Percentiles rank a stretch among this genome's conserved stretches.
These are phyloP conservation scores for Saccharomyces kudriavzevii DNA, from an alignment of 805 yeast genomes.

Conservation along the genomic window DNA sequence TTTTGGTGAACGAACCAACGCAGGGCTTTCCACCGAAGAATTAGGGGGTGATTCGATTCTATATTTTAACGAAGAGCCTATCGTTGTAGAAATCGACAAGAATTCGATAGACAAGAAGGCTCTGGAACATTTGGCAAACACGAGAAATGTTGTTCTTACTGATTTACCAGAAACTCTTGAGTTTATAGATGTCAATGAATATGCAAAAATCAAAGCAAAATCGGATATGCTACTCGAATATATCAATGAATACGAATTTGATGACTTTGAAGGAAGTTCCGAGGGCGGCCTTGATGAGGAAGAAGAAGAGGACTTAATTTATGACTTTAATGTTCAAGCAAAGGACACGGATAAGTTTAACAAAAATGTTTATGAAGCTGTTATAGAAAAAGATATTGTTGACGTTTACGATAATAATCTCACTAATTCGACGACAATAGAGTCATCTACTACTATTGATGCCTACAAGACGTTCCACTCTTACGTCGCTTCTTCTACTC, in stretches of 20 bases:
- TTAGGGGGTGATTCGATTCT: conserved; percentile 15
- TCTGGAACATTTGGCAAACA: conserved; percentile 12
- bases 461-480: background rate
- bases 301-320: background rate
- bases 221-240: background rate
- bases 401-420: background rate
- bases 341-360: background rate
- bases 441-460: background rate
- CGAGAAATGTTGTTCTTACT: conserved; percentile 22
- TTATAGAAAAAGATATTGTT: background rate
- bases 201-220: conserved; percentile 5
- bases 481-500: background rate
- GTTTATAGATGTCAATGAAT: conserved; percentile 20
- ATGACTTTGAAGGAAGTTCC: background rate
- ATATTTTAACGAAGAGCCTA: conserved; percentile 5
- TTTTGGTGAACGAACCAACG: background rate
- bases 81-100: conserved; percentile 13
- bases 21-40: conserved; percentile 14
- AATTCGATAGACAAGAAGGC: conserved; percentile 16
- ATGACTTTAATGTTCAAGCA: background rate
- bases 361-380: background rate
- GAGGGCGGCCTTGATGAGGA: background rate
- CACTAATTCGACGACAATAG: background rate
- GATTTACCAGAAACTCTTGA: conserved; percentile 24
- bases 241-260: background rate